Base-by-base conservation (phyloP, 2,329 filamentous ascomycete genomes). In the Monosporascus sp. region DNA sequence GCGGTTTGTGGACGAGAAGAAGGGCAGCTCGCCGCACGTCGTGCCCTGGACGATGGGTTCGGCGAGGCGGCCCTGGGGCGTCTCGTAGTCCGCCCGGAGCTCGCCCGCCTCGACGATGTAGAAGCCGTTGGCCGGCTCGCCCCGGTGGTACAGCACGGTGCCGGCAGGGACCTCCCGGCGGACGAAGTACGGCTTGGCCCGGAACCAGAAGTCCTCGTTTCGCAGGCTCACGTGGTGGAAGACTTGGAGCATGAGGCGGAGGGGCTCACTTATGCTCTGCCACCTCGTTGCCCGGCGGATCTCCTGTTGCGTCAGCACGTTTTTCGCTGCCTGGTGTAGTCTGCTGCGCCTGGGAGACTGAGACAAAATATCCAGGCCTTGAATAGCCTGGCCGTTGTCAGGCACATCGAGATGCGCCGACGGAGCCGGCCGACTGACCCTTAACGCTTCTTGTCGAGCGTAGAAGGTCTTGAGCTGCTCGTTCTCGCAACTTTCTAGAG, bases 201-300 rank as follows among this genome's bases (percentile, higher is more conserved):
- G 84, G 70, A 92, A 93, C 94, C 94, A 99, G 68, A 97, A 97
- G 70, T 97, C 92, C 69, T 96, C 91, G 65, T 93, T 94, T 69
- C 89, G 85, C 50, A 84, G 77, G 50, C 89, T 95, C 14, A 97
- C 76, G 45, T 91, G 89, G 66, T 94, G 88, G 73, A 99, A 97
- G n/a, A 94, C 90, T 68, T 97, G 93, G 24, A 99, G 80, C 70
- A 99, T 90, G 47, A 99, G 83, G 1, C 90, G 88, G 7, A 97
- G 81, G 0, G 94, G 94, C 67, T 97, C 91, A 60, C 89, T 89
- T 69, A 97, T 95, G 61, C 85, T 84, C 63, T 88, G 85, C 88
- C 92, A 97, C 65, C 85, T 88, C 2, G 81, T 78, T 20, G 81
- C 75, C 5, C 79, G 75, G 49, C 79, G 73, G 9, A 80, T 72